Base-by-base conservation (phyloP, 768 basidiomycete genomes). In the Tricholoma hemisulphureum region DNA sequence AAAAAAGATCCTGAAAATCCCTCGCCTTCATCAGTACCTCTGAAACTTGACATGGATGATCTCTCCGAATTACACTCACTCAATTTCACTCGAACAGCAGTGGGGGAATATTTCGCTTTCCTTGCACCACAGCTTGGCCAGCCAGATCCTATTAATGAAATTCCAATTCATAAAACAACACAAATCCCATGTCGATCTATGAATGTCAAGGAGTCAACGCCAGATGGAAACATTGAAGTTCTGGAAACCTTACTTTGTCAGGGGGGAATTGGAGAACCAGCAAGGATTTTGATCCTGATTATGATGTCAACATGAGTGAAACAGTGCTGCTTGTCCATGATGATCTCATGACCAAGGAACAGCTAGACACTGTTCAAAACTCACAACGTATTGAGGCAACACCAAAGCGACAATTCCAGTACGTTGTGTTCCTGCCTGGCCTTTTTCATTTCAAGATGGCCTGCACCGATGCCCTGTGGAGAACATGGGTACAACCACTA, bases 1-100 rank as follows among this genome's bases (percentile, higher is more conserved):
- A 43, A 61, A 18, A 62, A 32, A 34, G 67, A 62, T 14, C 50
- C 51, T 1, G 32, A 65, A n/a, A 74, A 74, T 52, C 61, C 48
- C 7, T 26, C 18, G 13, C 48, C 48, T 11, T 50, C 37, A 26
- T 50, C n/a, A 52, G 20, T 9, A 14, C 26, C 58, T 55, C 6
- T 41, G 7, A 10, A 51, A 7, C 3, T 28, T 16, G 21, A 50
- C 16, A 31, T 20, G 50, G 37, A 39, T 52, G 48, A 14, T 32
- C 56, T 41, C 31, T 48, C n/a, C 52, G 60, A n/a, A 51, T 61
- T 43, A 50, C 24, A 14, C 31, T 57, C 51, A n/a, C n/a, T 35
- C 9, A 52, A 63, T 23, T 50, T 13, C 2, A 50, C n/a, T 43
- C 21, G n/a, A 43, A 43, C 5, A 43, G 61, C 64, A 41, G 55